phyloP scores from a whole-genome alignment of 164 flowering plant genomes.

The Buxus sempervirens region DNA sequence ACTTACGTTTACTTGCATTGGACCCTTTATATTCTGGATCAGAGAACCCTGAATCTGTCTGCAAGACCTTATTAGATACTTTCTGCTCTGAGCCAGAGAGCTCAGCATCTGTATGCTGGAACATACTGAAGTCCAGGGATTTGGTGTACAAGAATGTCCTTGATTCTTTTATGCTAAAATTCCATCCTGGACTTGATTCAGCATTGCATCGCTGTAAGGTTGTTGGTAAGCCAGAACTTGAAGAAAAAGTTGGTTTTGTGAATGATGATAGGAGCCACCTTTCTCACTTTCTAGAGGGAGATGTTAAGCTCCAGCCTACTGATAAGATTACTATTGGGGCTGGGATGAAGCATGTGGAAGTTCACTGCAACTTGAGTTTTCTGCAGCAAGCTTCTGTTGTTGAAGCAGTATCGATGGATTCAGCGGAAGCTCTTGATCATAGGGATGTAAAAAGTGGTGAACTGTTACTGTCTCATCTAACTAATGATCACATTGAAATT shows the following conservation, averaged over 20 bases:
- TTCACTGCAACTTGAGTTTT: neutral
- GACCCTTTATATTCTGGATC: conserved; percentile 23
- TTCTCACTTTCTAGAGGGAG: neutral
- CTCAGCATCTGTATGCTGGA: neutral
- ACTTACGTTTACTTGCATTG: conserved; percentile 22
- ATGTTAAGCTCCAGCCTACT: neutral
- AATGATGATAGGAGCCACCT: neutral
- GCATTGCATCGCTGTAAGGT: neutral
- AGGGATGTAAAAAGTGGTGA: neutral
- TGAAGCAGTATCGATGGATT: conserved; percentile 6
- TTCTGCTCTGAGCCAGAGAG: neutral
- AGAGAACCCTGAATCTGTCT: neutral
- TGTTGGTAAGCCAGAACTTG: neutral
- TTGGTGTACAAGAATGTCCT: conserved; percentile 9
- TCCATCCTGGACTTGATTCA: neutral
- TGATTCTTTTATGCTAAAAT: neutral
- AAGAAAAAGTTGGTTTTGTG: neutral
- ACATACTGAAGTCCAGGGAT: conserved; percentile 17
- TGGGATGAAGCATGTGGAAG: neutral
- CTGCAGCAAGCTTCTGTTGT: conserved; percentile 1
- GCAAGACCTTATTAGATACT: neutral
- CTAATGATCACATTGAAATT: neutral
- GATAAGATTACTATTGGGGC: neutral
- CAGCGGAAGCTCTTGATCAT: neutral
- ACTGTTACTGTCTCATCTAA: neutral